Percentiles rank a stretch among this genome's conserved stretches.
phyloP scores from a whole-genome alignment of 139 green algal species.

The Chlorella sp. region DNA sequence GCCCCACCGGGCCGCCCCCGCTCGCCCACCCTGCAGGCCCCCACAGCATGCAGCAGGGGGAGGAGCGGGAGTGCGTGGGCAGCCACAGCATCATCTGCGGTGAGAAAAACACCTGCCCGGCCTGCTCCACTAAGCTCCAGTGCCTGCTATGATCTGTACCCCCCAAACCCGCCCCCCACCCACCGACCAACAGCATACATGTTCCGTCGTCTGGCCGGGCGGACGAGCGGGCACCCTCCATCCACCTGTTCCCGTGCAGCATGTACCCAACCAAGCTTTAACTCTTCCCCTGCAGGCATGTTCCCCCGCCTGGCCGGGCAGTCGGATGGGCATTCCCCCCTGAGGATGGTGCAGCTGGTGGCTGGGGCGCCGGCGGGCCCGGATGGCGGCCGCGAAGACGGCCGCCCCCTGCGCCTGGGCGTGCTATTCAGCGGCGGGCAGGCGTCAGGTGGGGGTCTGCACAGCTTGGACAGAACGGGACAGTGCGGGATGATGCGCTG shows the following conservation, averaged over 20 bases:
- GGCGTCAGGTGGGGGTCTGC: constrained; percentile 65
- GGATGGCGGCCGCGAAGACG: not conserved
- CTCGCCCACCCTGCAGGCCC: not conserved
- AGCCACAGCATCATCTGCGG: not conserved
- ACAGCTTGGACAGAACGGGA: no score
- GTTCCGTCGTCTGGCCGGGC: no score
- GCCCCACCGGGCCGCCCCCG: no score
- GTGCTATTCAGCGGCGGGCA: constrained; percentile 69
- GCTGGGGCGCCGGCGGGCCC: not conserved
- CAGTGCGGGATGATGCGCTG: not conserved
- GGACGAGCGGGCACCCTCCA: no score
- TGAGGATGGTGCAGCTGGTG: not conserved
- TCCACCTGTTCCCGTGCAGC: no score
- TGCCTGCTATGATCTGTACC: no score
- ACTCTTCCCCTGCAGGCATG: not conserved
- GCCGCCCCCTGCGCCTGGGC: constrained; percentile 44
- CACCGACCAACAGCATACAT: no score
- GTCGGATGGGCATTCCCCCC: not conserved
- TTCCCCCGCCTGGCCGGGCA: not conserved
- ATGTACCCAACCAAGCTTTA: no score
- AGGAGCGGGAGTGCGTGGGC: not conserved
- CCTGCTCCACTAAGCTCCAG: no score
- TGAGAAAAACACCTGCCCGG: no score
- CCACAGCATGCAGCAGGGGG: constrained; percentile 9
- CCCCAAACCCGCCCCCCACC: no score